Base-by-base conservation (phyloP, 148 eudicot genomes). In the Nepenthes mirabilis region DNA sequence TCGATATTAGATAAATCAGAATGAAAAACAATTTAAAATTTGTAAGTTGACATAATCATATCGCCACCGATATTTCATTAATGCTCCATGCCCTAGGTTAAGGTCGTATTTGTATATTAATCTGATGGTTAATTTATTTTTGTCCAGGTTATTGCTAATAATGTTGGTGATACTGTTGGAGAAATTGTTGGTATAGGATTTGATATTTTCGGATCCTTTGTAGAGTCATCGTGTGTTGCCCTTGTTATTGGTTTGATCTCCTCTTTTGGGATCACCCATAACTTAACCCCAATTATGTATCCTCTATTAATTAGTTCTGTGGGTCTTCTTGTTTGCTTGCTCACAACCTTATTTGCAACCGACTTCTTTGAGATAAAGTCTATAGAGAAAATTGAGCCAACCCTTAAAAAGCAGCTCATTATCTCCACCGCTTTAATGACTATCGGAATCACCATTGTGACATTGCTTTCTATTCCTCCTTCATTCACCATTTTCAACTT, bases 131-230 rank as follows among this genome's bases (percentile, higher is more conserved):
- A 32, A 35, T n/a, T 57, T 11, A 34, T 58, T 64, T 36, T 70
- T 59, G 9, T 59, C 51, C 33, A 81, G 85, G 95, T 87, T 62
- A 87, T 87, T 77, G 95, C 90, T 34, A 90, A 83, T 67, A 84
- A 87, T 64, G 95, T 81, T 55, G 95, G 95, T 34, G 87, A 82
- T 54, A 82, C 79, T 55, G 87, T 82, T 43, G 87, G 87, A 37
- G 90, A 87, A 56, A 87, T 87, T 74, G 90, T 85, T 65, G 95
- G 95, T 37, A 87, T 87, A 84, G 95, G 95, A 45, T 87, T 90
- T 61, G 94, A 86, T 68, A 80, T 82, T 40, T 82, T 82, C 50
- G 86, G 86, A 11, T 82, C 86, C 50, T 82, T 79, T 63, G 86
- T 83, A 1, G 86, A 81, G 70, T 58, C 86, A 59, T 81, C 86